Base-by-base conservation (phyloP, 2,329 filamentous ascomycete species). In the Penicillium brevicompactum region DNA sequence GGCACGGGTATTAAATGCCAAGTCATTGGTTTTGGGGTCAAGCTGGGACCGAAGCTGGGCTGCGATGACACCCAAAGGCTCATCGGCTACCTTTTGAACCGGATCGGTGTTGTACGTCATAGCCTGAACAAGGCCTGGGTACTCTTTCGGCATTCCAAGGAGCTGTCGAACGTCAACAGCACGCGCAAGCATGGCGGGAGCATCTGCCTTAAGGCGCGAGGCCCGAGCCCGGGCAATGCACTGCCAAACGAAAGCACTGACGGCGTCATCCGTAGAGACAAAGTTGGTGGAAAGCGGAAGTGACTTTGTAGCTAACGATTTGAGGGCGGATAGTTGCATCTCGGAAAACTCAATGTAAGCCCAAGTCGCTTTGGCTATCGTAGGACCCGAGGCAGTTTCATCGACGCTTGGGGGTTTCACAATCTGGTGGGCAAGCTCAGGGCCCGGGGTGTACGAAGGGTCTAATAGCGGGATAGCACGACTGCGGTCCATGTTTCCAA, bases 201-300 rank as follows among this genome's bases (percentile, higher is more conserved):
- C 30, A 4, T 38, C 48, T 0, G 54, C 13, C n/a, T 54, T 38
- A 0, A 81, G 56, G 1, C 78, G 75, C 0, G 68, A 53, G 0
- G 70, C 60, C 9, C 82, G 77, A 0, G 72, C 76, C 24, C 76
- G 75, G 0, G 71, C 67, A 9, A 80, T 62, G 0, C 68, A 72
- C 58, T 80, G 74, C 79, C 79, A 85, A 49, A 84, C 68, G 37
- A 84, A 78, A 0, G 81, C 79, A 2, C 69, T 78, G 14, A 85
- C 63, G 1, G 76, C 71, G 61, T 85, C 83, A 51, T 85, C 80
- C 0, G 81, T 84, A 1, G 82, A 82, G 18, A 84, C 63, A 52
- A 75, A 83, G 2, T 55, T 55, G 1, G 37, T 38, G 4, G 61
- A 44, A 2, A 48, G 16, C 18, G 66, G 55, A 49, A 67, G 49